Base-by-base conservation (phyloP, 1,139 yeast genomes). In the Magnusiomyces paraingens region DNA sequence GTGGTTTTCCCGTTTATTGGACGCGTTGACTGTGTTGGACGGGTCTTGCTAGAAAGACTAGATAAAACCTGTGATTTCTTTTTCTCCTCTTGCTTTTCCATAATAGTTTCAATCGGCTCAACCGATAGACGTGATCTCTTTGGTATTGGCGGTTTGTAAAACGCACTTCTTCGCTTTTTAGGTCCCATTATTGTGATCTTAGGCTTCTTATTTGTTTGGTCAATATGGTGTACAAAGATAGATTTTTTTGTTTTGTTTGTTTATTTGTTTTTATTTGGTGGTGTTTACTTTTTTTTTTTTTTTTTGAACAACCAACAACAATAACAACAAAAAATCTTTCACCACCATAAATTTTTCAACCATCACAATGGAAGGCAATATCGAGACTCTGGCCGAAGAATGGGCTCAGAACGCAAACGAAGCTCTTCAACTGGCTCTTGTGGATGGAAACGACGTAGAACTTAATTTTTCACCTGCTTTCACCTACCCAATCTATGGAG, bases 401-500 rank as follows among this genome's bases (percentile, higher is more conserved):
- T 86, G 93, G 93, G 83, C 89, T 0, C 64, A 70, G 3, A 81
- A 86, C 14, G 78, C 95, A 47, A 87, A 82, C 56, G 84, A 82
- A 10, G 84, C 82, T 0, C 68, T 86, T 21, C 75, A 76, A 51
- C 64, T 88, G 12, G 79, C 78, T 2, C 63, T 81, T 50, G 78
- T 51, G 10, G 50, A 43, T 14, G 59, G 55, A 35, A 53, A 53
- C 3, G 55, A 53, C 41, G 48, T 60, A 1, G 62, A 60, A 26
- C 35, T 52, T 20, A 45, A 32, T 35, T 70, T 70, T 71, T 72
- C 77, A 39, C 97, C 99, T 0, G 68, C 72, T 18, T 91, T 88
- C 70, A 91, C 98, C 1, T 93, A 93, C 68, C 96, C 97, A 1
- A 84, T 93, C 14, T 93, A 82, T 72, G 98, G 98, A 10, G 96